A percentile compares a stretch with the other conserved stretches of the same genome.
Conservation (phyloP, 2,329 filamentous ascomycete genomes). For the Teratosphaeria nubilosa region DNA sequence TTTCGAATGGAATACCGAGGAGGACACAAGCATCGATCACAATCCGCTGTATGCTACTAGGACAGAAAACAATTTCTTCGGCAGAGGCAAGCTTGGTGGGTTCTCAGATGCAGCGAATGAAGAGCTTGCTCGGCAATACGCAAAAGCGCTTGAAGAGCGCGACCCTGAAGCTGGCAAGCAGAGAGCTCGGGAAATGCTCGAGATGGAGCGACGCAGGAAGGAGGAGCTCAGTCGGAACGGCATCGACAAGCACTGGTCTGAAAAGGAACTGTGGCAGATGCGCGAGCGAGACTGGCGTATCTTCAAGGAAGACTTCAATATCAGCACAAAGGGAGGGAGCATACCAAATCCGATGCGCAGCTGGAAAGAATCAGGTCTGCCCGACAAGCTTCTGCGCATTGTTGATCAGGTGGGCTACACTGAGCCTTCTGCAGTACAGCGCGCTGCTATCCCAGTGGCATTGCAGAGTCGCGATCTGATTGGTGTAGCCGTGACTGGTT, state of each 20-base stretch:
- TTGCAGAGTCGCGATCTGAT: slow-evolving; percentile 91
- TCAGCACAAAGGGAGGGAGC: slow-evolving; percentile 80
- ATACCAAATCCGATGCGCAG: slow-evolving; percentile 95
- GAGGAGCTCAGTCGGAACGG: slow-evolving; percentile 63
- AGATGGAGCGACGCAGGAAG: slow-evolving; percentile 70
- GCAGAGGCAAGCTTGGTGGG: slow-evolving; percentile 56
- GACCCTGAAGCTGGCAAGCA: slow-evolving; percentile 67
- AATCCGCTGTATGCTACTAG: slow-evolving; percentile 69
- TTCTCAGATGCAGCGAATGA: slow-evolving; percentile 52
- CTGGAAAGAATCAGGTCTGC: slow-evolving; percentile 78
- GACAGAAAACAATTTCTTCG: slow-evolving; percentile 59
- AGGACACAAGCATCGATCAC: slow-evolving; percentile 79
- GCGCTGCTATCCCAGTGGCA: slow-evolving; percentile 91
- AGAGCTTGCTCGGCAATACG: slow-evolving; percentile 41
- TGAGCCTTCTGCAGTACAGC: slow-evolving; percentile 83
- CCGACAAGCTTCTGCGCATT: slow-evolving; percentile 67
- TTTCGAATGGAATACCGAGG: slow-evolving; percentile 92
- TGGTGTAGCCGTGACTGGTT: slow-evolving; percentile 94
- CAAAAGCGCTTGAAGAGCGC: slow-evolving; percentile 60
- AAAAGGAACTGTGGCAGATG: slow-evolving; percentile 89
- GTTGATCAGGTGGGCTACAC: slow-evolving; percentile 79
- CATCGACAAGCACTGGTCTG: slow-evolving; percentile 88
- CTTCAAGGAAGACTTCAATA: slow-evolving; percentile 98
- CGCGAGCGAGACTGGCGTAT: slow-evolving; percentile 97
- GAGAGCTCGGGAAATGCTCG: slow-evolving; percentile 69